A percentile compares a stretch with the other conserved stretches of the same genome.
Evolutionary conservation across 805 yeast genomes (phyloP).

Genomic region (Grigorovia jiainica): DNA sequence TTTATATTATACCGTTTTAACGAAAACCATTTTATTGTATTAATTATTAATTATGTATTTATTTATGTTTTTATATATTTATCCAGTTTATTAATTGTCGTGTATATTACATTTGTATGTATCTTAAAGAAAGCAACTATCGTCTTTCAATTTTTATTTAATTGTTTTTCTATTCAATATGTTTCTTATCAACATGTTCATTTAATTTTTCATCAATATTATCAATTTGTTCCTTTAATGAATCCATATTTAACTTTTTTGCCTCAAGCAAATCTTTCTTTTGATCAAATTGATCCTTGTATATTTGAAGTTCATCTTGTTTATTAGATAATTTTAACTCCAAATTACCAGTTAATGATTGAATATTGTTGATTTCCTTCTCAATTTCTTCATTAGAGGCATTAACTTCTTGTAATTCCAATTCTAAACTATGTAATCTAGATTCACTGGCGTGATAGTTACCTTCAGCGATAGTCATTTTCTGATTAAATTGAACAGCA

Average conservation of each 20-base stretch:
- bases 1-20: background rate
- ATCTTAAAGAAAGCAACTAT: too few species aligned
- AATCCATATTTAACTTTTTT: conserved; percentile 38
- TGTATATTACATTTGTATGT: too few species aligned
- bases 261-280: conserved; percentile 55
- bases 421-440: conserved; percentile 51
- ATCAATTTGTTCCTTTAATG: conserved; percentile 31
- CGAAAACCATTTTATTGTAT: background rate
- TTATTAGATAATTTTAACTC: conserved; percentile 44
- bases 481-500: conserved; percentile 53
- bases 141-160: too few species aligned
- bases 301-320: conserved; percentile 46
- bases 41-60: background rate
- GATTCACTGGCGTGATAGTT: conserved; percentile 60
- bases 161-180: too few species aligned
- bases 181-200: background rate
- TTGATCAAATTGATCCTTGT: conserved; percentile 52
- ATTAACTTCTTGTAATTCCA: conserved; percentile 55
- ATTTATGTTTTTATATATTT: too few species aligned
- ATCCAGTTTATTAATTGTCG: too few species aligned
- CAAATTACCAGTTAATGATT: conserved; percentile 55
- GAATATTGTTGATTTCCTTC: conserved; percentile 58
- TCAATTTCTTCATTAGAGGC: conserved; percentile 53
- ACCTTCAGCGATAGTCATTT: conserved; percentile 70
- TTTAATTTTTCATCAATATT: conserved; percentile 10